Evolutionary conservation across 2,329 filamentous ascomycete genomes (phyloP).

Genomic region (Scytalidium lignicola): DNA sequence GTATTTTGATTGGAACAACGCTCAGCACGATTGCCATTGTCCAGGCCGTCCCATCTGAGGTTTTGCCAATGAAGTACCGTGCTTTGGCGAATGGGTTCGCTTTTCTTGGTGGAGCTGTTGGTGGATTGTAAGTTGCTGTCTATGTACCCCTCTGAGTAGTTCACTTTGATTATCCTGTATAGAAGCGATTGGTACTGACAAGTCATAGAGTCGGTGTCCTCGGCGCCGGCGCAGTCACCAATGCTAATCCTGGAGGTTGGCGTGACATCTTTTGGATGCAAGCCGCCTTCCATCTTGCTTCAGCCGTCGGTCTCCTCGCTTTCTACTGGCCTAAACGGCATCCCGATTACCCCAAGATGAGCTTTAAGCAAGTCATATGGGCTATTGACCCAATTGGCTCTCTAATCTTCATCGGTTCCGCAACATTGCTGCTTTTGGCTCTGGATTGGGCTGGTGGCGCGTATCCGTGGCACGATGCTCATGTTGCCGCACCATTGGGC

Average conservation of each 20-base stretch:
- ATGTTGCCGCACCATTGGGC: slow-evolving; percentile 27
- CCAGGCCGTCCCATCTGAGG: slow-evolving; percentile 50
- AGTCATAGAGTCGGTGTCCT: slow-evolving; percentile 39
- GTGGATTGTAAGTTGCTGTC: slow-evolving; percentile 40
- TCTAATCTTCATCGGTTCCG: slow-evolving; percentile 35
- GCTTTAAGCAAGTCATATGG: slow-evolving; percentile 37
- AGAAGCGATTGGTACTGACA: background rate
- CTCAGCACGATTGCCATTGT: slow-evolving; percentile 51
- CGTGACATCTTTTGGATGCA: slow-evolving; percentile 56
- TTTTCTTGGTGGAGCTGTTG: slow-evolving; percentile 44
- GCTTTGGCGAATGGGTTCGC: slow-evolving; percentile 49
- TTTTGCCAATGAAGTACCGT: slow-evolving; percentile 51
- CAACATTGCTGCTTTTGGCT: slow-evolving; percentile 39
- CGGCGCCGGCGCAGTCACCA: slow-evolving; percentile 47
- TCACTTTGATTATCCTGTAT: background rate
- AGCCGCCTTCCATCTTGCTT: slow-evolving; percentile 45
- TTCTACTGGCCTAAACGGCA: slow-evolving; percentile 40
- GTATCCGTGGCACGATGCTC: slow-evolving; percentile 28
- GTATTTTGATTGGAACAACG: slow-evolving; percentile 50
- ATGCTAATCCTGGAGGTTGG: slow-evolving; percentile 42
- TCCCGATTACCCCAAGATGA: slow-evolving; percentile 32
- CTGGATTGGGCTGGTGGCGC: slow-evolving; percentile 42
- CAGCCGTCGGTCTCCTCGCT: slow-evolving; percentile 42
- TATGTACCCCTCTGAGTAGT: slow-evolving; percentile 1
- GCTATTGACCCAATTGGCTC: slow-evolving; percentile 44